Percentiles rank a stretch among this genome's conserved stretches.
These are phyloP conservation scores for Cyberlindnera galapagoensis DNA, from an alignment of 805 yeast species.

Conservation along the genomic window DNA sequence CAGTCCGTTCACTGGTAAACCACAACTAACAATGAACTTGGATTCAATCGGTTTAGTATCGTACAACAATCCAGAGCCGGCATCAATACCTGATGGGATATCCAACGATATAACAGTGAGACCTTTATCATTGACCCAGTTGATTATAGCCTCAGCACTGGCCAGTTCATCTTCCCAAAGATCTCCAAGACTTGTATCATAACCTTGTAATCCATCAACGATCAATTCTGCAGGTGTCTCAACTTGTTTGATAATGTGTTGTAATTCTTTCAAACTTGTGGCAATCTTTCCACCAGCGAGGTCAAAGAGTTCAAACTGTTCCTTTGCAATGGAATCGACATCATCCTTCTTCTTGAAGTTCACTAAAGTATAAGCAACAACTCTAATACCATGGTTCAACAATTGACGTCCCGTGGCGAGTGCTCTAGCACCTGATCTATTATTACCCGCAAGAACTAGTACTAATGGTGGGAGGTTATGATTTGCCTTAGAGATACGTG, in stretches of 20 bases:
- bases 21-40: constrained; percentile 60
- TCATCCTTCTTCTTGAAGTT: constrained; percentile 16
- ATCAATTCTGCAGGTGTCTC: constrained; percentile 76
- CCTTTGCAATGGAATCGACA: constrained; percentile 27
- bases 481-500: constrained; percentile 56
- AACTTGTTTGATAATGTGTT: constrained; percentile 34
- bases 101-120: constrained; percentile 58
- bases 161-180: constrained; percentile 34
- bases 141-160: constrained; percentile 39
- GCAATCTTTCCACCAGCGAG: constrained; percentile 62
- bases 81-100: constrained; percentile 77
- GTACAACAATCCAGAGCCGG: constrained; percentile 57
- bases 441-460: constrained; percentile 65
- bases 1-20: constrained; percentile 64
- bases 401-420: constrained; percentile 76
- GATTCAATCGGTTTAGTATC: constrained; percentile 36
- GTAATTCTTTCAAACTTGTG: constrained; percentile 28
- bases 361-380: constrained; percentile 30
- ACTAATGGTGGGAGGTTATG: constrained; percentile 79
- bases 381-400: constrained; percentile 65
- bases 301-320: constrained; percentile 50
- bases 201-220: constrained; percentile 82
- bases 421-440: constrained; percentile 68
- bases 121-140: constrained; percentile 58
- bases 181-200: constrained; percentile 62